phyloP scores from a whole-genome alignment of 306 rosid species.

The Quercus mongolica region DNA sequence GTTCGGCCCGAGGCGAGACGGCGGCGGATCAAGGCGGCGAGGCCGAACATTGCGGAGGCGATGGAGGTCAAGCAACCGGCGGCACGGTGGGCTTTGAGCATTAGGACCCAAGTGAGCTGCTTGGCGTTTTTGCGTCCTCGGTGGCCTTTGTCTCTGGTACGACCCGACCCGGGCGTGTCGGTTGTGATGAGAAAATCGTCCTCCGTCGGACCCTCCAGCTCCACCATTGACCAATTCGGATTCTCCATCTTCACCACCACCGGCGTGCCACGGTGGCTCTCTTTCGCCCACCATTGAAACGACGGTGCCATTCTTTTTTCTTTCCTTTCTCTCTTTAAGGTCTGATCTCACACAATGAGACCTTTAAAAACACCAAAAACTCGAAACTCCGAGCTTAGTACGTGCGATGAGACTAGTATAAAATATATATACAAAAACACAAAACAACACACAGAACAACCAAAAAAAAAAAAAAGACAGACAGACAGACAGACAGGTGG shows the following conservation, averaged over 20 bases:
- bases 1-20: conserved; percentile 72
- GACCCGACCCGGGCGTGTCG: conserved; percentile 4
- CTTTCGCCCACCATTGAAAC: conserved; percentile 76
- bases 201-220: conserved; percentile 77
- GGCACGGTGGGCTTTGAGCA: conserved; percentile 78
- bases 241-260: conserved; percentile 97
- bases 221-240: conserved; percentile 95
- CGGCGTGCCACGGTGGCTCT: conserved; percentile 78
- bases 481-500: conserved; percentile 27
- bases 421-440: too few species aligned
- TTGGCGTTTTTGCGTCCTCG: conserved; percentile 69
- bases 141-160: conserved; percentile 43
- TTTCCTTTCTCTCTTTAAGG: background rate
- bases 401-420: background rate
- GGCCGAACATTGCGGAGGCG: conserved; percentile 60
- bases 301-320: conserved; percentile 58
- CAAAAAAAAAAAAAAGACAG: background rate
- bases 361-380: too few species aligned
- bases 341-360: conserved; percentile 28
- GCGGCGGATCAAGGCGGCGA: conserved; percentile 62
- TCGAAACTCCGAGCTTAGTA: too few species aligned
- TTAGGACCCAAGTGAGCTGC: conserved; percentile 91
- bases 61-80: conserved; percentile 78
- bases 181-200: conserved; percentile 60
- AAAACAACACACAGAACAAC: background rate